A percentile compares a stretch with the other conserved stretches of the same genome.
Evolutionary conservation across 768 basidiomycete genomes (phyloP).

Genomic region (Imleria badia): DNA sequence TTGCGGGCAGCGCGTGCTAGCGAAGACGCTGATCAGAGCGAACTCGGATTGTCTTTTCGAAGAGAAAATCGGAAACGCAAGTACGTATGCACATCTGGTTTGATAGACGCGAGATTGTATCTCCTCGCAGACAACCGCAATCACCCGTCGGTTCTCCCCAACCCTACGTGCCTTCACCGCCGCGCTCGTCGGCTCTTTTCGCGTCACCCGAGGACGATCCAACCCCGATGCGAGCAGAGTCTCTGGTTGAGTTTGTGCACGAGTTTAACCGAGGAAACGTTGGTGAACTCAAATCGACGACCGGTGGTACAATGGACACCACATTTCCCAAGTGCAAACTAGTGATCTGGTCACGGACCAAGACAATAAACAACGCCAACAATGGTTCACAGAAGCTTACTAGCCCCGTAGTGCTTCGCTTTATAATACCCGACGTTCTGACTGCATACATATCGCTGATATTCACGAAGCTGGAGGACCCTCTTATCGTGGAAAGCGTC

Average conservation of each 20-base stretch:
- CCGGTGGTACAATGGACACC: neutral
- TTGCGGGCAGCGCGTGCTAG: constrained; percentile 55
- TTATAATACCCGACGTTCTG: constrained; percentile 64
- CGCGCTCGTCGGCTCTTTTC: constrained; percentile 40
- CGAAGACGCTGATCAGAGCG: constrained; percentile 49
- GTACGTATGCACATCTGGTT: constrained; percentile 35
- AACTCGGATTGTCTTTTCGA: constrained; percentile 45
- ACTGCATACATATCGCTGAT: constrained; percentile 60
- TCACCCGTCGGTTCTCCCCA: constrained; percentile 60
- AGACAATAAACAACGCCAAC: neutral
- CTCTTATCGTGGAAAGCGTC: constrained; percentile 59
- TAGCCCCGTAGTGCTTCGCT: constrained; percentile 47
- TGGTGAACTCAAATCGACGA: constrained; percentile 10
- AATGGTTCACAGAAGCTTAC: constrained; percentile 15
- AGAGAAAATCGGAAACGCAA: constrained; percentile 56
- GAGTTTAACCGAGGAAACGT: constrained; percentile 47
- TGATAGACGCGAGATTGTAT: neutral
- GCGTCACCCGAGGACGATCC: constrained; percentile 38
- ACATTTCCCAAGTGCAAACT: constrained; percentile 36
- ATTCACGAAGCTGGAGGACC: constrained; percentile 33
- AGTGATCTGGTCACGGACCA: constrained; percentile 53
- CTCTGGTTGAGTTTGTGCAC: constrained; percentile 53
- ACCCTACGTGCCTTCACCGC: constrained; percentile 49
- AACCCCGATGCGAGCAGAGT: constrained; percentile 42
- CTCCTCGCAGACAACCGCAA: constrained; percentile 42